phyloP scores from a whole-genome alignment of 495 filamentous ascomycete genomes.

The Xylaria nigripes region DNA sequence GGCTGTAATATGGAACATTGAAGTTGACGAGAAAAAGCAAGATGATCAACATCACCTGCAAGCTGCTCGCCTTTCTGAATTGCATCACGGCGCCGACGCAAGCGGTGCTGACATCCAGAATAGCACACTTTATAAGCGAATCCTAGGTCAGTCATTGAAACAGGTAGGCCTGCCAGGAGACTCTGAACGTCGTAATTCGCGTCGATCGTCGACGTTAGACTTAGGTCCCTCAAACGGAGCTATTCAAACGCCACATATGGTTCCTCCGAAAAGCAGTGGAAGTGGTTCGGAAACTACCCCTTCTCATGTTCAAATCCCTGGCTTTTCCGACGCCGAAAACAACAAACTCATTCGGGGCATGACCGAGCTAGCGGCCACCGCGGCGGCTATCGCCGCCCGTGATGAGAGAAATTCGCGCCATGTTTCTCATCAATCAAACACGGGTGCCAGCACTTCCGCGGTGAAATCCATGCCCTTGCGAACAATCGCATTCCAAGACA shows the following conservation, averaged over 20 bases:
- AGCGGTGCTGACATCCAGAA: constrained; percentile 59
- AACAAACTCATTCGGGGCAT: constrained; percentile 70
- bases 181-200: constrained; percentile 32
- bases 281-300: constrained; percentile 30
- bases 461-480: constrained; percentile 29
- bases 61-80: constrained; percentile 33
- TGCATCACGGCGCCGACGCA: constrained; percentile 33
- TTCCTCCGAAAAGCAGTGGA: constrained; percentile 56
- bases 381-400: constrained; percentile 77
- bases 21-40: constrained; percentile 74
- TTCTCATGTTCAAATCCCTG: constrained; percentile 47
- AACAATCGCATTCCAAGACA: constrained; percentile 32
- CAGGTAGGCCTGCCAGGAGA: constrained; percentile 58
- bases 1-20: constrained; percentile 90
- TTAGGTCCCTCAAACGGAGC: constrained; percentile 20
- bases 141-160: constrained; percentile 79
- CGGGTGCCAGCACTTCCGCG: constrained; percentile 21
- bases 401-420: constrained; percentile 46
- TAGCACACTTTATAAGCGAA: constrained; percentile 84
- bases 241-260: constrained; percentile 53
- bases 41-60: constrained; percentile 29
- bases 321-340: constrained; percentile 74
- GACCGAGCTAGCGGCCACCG: constrained; percentile 86
- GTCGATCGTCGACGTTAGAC: constrained; percentile 35
- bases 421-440: constrained; percentile 17